These are phyloP conservation scores for Schoenoplectus triqueter DNA, from an alignment of 202 grass and related monocot genomes.

Conservation along the genomic window DNA sequence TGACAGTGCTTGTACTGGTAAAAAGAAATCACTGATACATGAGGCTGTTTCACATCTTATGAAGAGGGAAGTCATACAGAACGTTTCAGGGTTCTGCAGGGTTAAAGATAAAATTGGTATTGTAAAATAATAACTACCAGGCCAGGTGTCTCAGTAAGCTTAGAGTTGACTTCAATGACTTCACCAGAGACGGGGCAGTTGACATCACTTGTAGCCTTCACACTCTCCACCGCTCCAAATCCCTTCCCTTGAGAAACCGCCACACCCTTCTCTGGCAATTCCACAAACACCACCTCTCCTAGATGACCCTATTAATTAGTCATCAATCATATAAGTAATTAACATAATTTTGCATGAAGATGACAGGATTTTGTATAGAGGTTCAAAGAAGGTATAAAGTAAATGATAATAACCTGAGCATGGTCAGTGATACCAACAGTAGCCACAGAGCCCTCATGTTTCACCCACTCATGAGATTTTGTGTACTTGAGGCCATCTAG, in stretches of 20 bases:
- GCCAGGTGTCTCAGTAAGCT: constrained; percentile 67
- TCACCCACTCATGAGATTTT: constrained; percentile 68
- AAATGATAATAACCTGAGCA: constrained; percentile 49
- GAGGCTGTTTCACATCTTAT: neutral
- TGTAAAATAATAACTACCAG: constrained; percentile 51
- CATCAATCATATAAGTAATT: neutral
- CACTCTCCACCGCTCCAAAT: constrained; percentile 95
- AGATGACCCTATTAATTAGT: constrained; percentile 62
- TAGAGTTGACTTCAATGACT: constrained; percentile 80
- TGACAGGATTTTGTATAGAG: too few species aligned
- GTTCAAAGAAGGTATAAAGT: too few species aligned
- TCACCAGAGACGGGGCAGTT: constrained; percentile 91
- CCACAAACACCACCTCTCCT: constrained; percentile 87
- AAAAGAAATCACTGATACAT: neutral
- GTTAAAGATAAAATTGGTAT: neutral
- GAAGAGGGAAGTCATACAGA: neutral
- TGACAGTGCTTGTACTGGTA: constrained; percentile 12
- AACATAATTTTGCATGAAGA: neutral
- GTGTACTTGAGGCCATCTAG: constrained; percentile 65
- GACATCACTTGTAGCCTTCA: constrained; percentile 93
- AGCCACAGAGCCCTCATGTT: constrained; percentile 61
- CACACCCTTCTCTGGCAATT: constrained; percentile 66
- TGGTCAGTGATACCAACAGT: constrained; percentile 81
- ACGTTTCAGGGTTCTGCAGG: neutral
- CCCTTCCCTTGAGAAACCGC: constrained; percentile 52